These are phyloP conservation scores for Pisolithus microcarpus DNA, from an alignment of 768 basidiomycete species.

Conservation along the genomic window DNA sequence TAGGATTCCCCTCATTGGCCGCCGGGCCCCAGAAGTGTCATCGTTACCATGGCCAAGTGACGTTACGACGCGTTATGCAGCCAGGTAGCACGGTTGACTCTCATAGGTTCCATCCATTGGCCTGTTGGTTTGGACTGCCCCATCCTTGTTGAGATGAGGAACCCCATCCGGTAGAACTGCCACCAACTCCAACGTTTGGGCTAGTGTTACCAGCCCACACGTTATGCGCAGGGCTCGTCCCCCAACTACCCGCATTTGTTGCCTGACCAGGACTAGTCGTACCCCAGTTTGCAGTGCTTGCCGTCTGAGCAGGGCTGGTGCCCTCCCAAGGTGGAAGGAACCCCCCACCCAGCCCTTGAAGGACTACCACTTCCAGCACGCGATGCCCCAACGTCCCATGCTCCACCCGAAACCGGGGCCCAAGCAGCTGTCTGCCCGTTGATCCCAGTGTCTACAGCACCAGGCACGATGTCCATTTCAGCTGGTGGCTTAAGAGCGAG, in stretches of 20 bases:
- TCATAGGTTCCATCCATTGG: conserved; percentile 49
- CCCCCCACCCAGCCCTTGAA: conserved; percentile 25
- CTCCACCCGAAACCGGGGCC: conserved; percentile 14
- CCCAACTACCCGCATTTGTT: conserved; percentile 24
- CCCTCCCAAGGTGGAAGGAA: conserved; percentile 14
- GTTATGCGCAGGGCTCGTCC: conserved; percentile 27
- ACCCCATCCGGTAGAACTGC: conserved; percentile 18
- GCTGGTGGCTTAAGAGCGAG: conserved; percentile 62
- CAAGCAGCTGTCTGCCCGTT: conserved; percentile 19
- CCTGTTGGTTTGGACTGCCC: conserved; percentile 42
- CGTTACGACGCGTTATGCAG: neutral
- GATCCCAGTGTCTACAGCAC: conserved; percentile 27
- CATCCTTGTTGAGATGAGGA: conserved; percentile 33
- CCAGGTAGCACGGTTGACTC: neutral
- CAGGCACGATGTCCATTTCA: conserved; percentile 46
- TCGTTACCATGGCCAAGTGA: neutral
- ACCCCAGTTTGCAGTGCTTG: neutral
- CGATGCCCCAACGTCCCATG: conserved; percentile 22
- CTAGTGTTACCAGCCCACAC: conserved; percentile 34
- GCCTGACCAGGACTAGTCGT: conserved; percentile 21
- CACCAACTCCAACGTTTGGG: conserved; percentile 18
- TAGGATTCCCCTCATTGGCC: neutral
- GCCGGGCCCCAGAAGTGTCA: neutral
- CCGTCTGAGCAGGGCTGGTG: conserved; percentile 21
- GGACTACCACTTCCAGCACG: conserved; percentile 28